Evolutionary conservation across 2,329 filamentous ascomycete species (phyloP), one percentile per base, ranked within the genome.

Genomic region (Trichoderma guizhouense): DNA sequence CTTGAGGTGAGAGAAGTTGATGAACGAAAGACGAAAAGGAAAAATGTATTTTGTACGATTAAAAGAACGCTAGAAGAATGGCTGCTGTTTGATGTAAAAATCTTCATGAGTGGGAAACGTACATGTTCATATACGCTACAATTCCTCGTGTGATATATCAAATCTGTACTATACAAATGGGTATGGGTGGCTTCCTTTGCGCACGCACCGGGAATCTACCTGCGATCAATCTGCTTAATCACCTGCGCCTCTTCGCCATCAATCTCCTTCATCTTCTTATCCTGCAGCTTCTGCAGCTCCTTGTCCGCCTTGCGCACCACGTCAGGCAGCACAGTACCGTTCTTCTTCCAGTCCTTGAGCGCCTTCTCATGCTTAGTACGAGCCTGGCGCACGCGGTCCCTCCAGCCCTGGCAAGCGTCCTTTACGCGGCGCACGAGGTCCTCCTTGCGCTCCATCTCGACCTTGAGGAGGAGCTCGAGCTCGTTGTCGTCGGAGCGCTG

Each of bases 401-500:
- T 80, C 86, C 87, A 90, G 39, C 79, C 81, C 77, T 87, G 84
- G 69, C 83, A 83, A 14, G 82, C 75, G 53, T 85, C 86, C 77
- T 82, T 84, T 62, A 84, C 81, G 39, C 84, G 79, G 72, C 79
- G 79, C 62, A 78, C 77, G 47, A 86, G 77, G 69, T 86, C 86
- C 32, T 87, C 87, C 69, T 80, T 82, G 74, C 80, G 80, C 81
- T 87, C 86, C 34, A 83, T 80, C 82, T 89, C 87, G 69, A 89
- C 80, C 76, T 83, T 84, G 73, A 90, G 82, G 32, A 86, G 76
- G 71, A 90, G 84, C 82, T 89, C 87, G 26, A 89, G 84, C 79
- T 88, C 86, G 79, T 89, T 89, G 78, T 89, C 87, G 60, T 85
- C 82, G 77, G 83, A 84, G 24, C 82, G 82, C 84, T 89, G 88